Base-by-base conservation (phyloP, 1,284 basidiomycete genomes). In the Cryptococcus sp. region DNA sequence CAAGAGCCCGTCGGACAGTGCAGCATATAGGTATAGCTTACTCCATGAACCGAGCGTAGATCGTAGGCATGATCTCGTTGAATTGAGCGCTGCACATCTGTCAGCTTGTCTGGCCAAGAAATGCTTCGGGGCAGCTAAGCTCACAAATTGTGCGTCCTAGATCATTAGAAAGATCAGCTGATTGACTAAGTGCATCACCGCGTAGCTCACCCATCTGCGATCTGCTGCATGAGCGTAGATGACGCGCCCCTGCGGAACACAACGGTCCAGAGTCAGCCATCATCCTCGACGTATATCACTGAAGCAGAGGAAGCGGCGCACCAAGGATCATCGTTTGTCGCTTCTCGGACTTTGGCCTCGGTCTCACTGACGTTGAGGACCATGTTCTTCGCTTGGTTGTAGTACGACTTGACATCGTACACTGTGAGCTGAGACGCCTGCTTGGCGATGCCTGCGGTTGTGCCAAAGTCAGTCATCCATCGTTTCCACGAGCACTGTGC, bases 51-150 rank as follows among this genome's bases (percentile, higher is more conserved):
- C 91, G 86, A 4, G 88, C 84, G 79, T 97, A 99, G 70, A 98
- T 97, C 72, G 88, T 89, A 2, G 96, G 95, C 93, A 99, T 98
- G 74, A 99, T 93, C 82, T 99, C 96, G 80, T 99, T 99, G 81
- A 99, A 99, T 69, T 95, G 87, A 82, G 95, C 92, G 81, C 91
- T 94, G 73, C 44, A 35, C 0, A n/a, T 49, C 17, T 35, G 31
- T 23, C 31, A 54, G 41, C 50, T 42, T 13, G 7, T 19, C 10
- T 6, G 17, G 7, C 11, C 16, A 8, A 25, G 19, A 8, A 8
- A 44, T 4, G 20, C n/a, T n/a, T n/a, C n/a, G n/a, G n/a, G n/a
- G n/a, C n/a, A n/a, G n/a, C 25, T n/a, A 11, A 50, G 50, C 61
- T 57, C 46, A 73, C 71, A 70, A 75, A 62, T 72, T 73, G 59